Evolutionary conservation across 2,329 filamentous ascomycete species (phyloP), one percentile per base, ranked within the genome.

Genomic region (Hirsutella rhossiliensis): DNA sequence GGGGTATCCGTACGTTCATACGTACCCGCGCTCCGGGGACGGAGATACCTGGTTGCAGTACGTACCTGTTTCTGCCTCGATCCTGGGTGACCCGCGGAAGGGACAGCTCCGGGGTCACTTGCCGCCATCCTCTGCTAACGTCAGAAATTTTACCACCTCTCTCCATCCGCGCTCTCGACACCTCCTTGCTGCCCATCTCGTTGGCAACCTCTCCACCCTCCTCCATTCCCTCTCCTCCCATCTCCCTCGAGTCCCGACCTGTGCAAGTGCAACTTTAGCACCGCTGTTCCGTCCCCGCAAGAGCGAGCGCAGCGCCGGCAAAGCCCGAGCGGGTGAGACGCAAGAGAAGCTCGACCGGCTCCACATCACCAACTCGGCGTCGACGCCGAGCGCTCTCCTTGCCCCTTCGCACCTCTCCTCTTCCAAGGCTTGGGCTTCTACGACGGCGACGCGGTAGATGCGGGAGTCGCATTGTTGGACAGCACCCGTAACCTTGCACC

Each of bases 401-500:
- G 23, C 27, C 20, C 9, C 27, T 28, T 4, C 23, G 9, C 23
- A 6, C 15, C 5, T 9, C 11, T n/a, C 19, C 4, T 17, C 23
- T 12, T 15, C 31, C 18, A 28, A 40, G 18, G n/a, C 34, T n/a
- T 19, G 12, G 12, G 20, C 28, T n/a, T 18, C 19, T 19, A 8
- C 44, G 44, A 49, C 47, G 42, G 43, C 44, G 41, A 42, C 42
- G 41, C 43, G 45, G 45, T 52, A 44, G 52, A 56, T 56, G 54
- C 53, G 55, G 54, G 56, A 52, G 61, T 62, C 61, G 60, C 59
- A 52, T 51, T 48, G 45, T 50, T 58, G 57, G 54, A 54, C 60
- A 60, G 52, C 60, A 48, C 57, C 57, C 58, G 53, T 54, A 51
- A 52, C 52, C 51, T 51, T 51, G 53, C 56, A 50, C 55, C 52